These are phyloP conservation scores for Cladorrhinum sp. DNA, from an alignment of 2,329 filamentous ascomycete species.

Conservation along the genomic window DNA sequence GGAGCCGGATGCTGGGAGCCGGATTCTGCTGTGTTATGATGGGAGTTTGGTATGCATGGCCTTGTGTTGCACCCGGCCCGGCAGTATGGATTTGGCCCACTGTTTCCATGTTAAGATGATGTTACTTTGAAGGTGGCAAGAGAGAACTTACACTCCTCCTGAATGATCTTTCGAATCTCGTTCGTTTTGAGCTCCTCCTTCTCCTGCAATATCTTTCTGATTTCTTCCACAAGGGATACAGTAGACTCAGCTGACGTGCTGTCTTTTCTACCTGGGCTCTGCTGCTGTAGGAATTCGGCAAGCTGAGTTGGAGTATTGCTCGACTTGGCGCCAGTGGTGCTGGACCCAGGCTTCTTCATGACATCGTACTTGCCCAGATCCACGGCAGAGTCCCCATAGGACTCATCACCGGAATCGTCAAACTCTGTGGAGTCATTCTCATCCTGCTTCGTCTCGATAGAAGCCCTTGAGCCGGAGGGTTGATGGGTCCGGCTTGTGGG, in stretches of 20 bases:
- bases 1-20: slow-evolving; percentile 2
- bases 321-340: background rate
- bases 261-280: background rate
- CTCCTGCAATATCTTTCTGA: background rate
- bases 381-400: background rate
- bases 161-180: slow-evolving; percentile 23
- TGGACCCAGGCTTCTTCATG: background rate
- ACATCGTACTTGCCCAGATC: background rate
- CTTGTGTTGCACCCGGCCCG: background rate
- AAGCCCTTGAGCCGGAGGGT: background rate
- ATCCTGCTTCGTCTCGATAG: background rate
- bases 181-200: background rate
- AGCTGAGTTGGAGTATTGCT: background rate
- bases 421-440: background rate
- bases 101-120: background rate
- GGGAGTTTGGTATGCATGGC: background rate
- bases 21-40: background rate
- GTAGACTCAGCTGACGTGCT: background rate
- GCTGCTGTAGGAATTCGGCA: background rate
- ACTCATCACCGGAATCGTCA: background rate
- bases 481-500: background rate
- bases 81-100: slow-evolving; percentile 2
- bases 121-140: background rate
- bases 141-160: slow-evolving; percentile 19
- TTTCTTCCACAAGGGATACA: background rate